A percentile compares a stretch with the other conserved stretches of the same genome.
Evolutionary conservation across 2,329 filamentous ascomycete species (phyloP).

Genomic region (Diaporthe citrichinensis): DNA sequence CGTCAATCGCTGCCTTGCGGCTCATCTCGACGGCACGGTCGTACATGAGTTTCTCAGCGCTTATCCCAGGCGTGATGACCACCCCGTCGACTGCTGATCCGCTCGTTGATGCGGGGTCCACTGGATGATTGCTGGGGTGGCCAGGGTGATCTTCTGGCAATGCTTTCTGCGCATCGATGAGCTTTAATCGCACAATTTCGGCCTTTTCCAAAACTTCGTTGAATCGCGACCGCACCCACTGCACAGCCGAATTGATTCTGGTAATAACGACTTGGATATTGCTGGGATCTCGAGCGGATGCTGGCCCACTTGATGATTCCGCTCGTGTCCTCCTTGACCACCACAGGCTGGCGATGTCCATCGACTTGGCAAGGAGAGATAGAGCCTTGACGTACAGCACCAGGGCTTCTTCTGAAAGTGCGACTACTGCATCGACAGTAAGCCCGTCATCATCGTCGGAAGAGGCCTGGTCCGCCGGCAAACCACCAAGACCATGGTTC

Average conservation of each 20-base stretch:
- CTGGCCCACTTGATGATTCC: conserved; percentile 57
- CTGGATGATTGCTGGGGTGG: conserved; percentile 83
- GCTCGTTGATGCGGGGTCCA: conserved; percentile 68
- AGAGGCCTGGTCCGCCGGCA: conserved; percentile 65
- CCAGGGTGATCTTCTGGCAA: conserved; percentile 88
- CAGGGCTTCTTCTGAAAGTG: conserved; percentile 92
- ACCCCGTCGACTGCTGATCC: conserved; percentile 83
- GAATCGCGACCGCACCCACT: conserved; percentile 94
- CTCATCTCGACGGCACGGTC: conserved; percentile 98
- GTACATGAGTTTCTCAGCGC: conserved; percentile 98
- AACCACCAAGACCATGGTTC: conserved; percentile 77
- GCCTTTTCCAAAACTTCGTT: conserved; percentile 98
- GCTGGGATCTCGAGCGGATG: conserved; percentile 57
- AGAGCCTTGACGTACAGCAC: conserved; percentile 97
- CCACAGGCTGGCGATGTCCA: conserved; percentile 95
- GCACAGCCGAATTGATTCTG: conserved; percentile 92
- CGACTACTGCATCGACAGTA: conserved; percentile 87
- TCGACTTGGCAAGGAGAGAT: conserved; percentile 89
- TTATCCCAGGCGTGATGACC: conserved; percentile 87
- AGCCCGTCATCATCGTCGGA: conserved; percentile 84
- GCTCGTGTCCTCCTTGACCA: conserved; percentile 85
- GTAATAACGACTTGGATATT: conserved; percentile 68
- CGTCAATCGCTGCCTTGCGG: conserved; percentile 91
- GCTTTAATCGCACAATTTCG: conserved; percentile 89
- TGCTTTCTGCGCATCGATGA: conserved; percentile 87